Conservation (phyloP, 2,329 filamentous ascomycete species). For the Ophiostoma ips region DNA sequence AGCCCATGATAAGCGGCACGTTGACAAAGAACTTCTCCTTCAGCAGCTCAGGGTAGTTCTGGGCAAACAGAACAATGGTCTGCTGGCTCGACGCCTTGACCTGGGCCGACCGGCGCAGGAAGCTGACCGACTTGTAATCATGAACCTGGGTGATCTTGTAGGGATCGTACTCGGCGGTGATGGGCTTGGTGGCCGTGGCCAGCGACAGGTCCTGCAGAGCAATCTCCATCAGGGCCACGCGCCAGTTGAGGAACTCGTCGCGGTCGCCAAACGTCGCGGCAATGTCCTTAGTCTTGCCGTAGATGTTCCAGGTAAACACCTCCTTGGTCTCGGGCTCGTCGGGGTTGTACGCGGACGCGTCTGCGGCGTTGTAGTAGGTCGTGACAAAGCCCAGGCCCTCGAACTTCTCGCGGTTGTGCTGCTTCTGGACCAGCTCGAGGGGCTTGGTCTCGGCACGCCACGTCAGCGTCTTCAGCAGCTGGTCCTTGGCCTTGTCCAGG, state of each 20-base stretch:
- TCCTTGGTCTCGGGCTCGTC: constrained; percentile 32
- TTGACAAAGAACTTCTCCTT: constrained; percentile 93
- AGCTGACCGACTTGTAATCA: constrained; percentile 80
- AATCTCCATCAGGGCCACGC: constrained; percentile 80
- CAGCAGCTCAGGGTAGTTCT: constrained; percentile 79
- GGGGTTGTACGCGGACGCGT: constrained; percentile 26
- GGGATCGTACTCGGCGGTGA: constrained; percentile 63
- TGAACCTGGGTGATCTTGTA: constrained; percentile 90
- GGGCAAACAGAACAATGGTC: constrained; percentile 68
- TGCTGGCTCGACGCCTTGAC: constrained; percentile 66
- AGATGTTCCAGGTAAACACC: constrained; percentile 85
- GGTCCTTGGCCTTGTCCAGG: constrained; percentile 56
- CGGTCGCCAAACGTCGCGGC: constrained; percentile 63
- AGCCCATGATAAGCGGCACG: constrained; percentile 81
- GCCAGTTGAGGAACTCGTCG: constrained; percentile 76
- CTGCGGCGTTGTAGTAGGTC: constrained; percentile 40
- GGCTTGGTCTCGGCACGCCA: constrained; percentile 74
- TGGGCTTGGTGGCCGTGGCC: constrained; percentile 50
- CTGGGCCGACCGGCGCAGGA: constrained; percentile 65
- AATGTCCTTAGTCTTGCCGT: constrained; percentile 72
- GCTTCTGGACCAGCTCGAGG: constrained; percentile 45
- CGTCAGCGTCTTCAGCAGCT: constrained; percentile 64
- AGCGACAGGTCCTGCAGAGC: constrained; percentile 64
- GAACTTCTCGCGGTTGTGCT: constrained; percentile 58
- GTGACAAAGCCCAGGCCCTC: constrained; percentile 69